Evolutionary conservation across 78 protist genomes (phyloP).

Genomic region (Dictyostelium capitatum): DNA sequence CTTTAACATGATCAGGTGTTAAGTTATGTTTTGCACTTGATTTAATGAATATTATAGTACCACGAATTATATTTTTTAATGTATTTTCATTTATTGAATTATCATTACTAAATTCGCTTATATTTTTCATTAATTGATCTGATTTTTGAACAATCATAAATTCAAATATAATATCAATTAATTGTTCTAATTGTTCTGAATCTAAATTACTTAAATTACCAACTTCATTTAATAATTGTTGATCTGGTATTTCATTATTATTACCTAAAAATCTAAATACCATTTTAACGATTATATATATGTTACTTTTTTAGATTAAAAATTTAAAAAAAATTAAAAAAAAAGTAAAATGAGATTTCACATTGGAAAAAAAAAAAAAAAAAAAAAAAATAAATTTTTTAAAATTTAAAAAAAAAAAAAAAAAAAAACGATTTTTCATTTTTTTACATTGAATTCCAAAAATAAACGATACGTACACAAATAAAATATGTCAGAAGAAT

Average conservation of each 20-base stretch:
- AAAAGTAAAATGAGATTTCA: neutral
- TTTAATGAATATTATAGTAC: constrained; percentile 39
- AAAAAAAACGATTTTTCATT: too few relatives aligned
- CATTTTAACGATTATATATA: neutral
- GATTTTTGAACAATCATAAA: constrained; percentile 51
- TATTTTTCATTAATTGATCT: constrained; percentile 1
- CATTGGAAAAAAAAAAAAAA: constrained; percentile 10
- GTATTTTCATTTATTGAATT: constrained; percentile 56
- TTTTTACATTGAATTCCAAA: too few relatives aligned
- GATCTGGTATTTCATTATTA: constrained; percentile 61
- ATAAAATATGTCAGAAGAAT: neutral
- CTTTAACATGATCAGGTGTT: constrained; percentile 49
- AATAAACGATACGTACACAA: too few relatives aligned
- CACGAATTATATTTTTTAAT: constrained; percentile 56
- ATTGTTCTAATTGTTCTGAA: constrained; percentile 7
- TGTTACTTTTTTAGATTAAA: neutral
- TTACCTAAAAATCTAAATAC: constrained; percentile 60
- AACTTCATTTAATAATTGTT: constrained; percentile 69
- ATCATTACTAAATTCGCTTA: constrained; percentile 16
- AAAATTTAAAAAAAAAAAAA: too few relatives aligned
- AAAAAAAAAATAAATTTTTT: constrained; percentile 1
- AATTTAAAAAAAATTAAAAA: neutral
- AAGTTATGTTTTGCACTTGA: constrained; percentile 49
- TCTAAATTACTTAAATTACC: constrained; percentile 48
- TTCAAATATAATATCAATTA: constrained; percentile 55